Evolutionary conservation across 1,284 basidiomycete species (phyloP).

Genomic region (Fereydounia khargensis): DNA sequence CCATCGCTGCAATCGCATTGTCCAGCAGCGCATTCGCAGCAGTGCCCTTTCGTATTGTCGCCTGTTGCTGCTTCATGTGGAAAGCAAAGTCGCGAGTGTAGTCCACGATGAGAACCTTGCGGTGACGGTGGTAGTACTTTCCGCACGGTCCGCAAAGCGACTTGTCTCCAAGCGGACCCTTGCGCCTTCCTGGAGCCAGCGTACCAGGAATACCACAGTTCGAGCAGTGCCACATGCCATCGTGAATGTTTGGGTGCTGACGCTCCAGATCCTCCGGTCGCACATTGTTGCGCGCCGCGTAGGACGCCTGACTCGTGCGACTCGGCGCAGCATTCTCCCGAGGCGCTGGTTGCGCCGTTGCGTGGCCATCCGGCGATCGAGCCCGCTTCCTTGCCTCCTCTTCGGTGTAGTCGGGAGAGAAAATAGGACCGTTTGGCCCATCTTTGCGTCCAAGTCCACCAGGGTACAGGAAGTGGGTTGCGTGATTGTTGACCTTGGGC

Average conservation of each 20-base stretch:
- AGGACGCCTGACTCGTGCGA: conserved; percentile 6
- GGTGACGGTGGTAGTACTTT: conserved; percentile 61
- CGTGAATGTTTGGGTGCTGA: conserved; percentile 52
- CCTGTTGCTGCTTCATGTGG: conserved; percentile 42
- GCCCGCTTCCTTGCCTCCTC: conserved; percentile 33
- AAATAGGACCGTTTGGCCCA: conserved; percentile 36
- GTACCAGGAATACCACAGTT: conserved; percentile 54
- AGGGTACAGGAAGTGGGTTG: conserved; percentile 47
- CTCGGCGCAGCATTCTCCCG: background rate
- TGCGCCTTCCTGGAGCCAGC: conserved; percentile 58
- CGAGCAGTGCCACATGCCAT: conserved; percentile 54
- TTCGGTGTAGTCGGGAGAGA: conserved; percentile 30
- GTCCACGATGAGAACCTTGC: conserved; percentile 39
- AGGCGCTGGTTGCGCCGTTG: conserved; percentile 12
- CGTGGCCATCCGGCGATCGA: conserved; percentile 31
- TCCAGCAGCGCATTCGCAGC: conserved; percentile 26
- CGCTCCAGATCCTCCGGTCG: conserved; percentile 50
- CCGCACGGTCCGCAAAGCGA: conserved; percentile 88
- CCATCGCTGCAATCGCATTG: conserved; percentile 12
- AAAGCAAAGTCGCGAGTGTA: conserved; percentile 48
- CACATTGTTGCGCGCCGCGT: conserved; percentile 33
- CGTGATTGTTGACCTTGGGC: conserved; percentile 39
- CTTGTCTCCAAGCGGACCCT: conserved; percentile 85
- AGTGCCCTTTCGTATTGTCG: conserved; percentile 21
- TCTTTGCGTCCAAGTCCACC: conserved; percentile 46